Evolutionary conservation across 495 filamentous ascomycete genomes (phyloP).

Genomic region (Penicillium egyptiacum): DNA sequence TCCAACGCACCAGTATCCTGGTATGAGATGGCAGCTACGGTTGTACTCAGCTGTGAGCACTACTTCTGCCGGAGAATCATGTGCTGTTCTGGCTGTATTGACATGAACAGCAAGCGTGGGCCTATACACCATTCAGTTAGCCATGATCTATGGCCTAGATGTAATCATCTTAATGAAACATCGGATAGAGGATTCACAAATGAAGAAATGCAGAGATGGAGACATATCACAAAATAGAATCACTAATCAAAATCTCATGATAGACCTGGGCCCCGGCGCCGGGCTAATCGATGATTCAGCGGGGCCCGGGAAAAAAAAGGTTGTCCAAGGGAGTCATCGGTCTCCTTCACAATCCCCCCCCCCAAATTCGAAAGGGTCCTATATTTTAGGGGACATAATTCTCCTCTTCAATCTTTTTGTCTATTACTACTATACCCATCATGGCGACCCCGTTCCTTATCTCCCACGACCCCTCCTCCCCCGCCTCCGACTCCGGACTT

Average conservation of each 20-base stretch:
- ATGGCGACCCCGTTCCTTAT: slow-evolving; percentile 55
- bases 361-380: slow-evolving; percentile 4
- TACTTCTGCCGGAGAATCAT: no score
- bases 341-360: slow-evolving; percentile 10
- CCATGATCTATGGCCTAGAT: no score
- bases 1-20: slow-evolving; percentile 18
- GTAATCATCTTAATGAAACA: no score
- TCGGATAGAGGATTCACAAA: no score
- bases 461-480: slow-evolving; percentile 44
- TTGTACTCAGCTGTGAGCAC: slow-evolving; percentile 23
- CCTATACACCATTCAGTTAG: no score
- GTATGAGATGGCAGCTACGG: slow-evolving; percentile 38
- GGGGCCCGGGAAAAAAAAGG: slow-evolving; percentile 13
- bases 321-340: slow-evolving; percentile 17
- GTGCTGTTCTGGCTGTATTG: no score
- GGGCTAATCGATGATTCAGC: slow-evolving; percentile 14
- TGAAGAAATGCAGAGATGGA: neutral
- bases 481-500: slow-evolving; percentile 57
- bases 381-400: slow-evolving; percentile 10
- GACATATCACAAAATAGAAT: neutral
- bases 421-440: slow-evolving; percentile 16
- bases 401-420: slow-evolving; percentile 12
- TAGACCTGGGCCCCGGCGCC: neutral
- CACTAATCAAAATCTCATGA: neutral
- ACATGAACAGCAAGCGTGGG: no score